Percentiles rank a stretch among this genome's conserved stretches.
Conservation (phyloP, 2,329 filamentous ascomycete species). For the Botryotinia convoluta region DNA sequence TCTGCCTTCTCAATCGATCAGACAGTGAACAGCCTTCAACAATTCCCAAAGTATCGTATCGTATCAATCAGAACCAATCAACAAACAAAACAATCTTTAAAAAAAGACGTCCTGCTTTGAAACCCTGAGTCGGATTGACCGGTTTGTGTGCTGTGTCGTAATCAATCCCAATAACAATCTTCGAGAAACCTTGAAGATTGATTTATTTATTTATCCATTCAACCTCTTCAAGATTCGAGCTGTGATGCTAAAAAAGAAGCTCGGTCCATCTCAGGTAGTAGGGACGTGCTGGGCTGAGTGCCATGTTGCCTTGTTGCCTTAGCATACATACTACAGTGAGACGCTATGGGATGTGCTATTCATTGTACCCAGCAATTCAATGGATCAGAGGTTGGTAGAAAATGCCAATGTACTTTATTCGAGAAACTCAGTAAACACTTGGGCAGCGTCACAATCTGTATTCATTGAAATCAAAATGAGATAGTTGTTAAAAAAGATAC, state of each 20-base stretch:
- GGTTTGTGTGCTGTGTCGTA: not conserved
- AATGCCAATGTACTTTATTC: not conserved
- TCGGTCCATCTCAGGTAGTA: not conserved
- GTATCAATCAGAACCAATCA: not conserved
- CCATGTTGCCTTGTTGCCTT: not conserved
- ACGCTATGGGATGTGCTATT: not conserved
- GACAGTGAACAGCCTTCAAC: not conserved
- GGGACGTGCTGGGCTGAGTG: not conserved
- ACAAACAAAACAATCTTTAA: not conserved
- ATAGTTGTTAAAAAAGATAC: not conserved
- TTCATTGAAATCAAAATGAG: not conserved
- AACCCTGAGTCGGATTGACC: not conserved
- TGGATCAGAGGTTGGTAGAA: too few relatives aligned
- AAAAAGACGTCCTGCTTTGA: not conserved
- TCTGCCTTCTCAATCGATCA: not conserved
- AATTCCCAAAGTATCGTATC: not conserved
- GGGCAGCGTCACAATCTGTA: not conserved
- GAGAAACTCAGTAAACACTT: too few relatives aligned
- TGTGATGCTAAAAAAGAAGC: not conserved
- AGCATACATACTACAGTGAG: not conserved
- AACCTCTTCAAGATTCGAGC: not conserved
- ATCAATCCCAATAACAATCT: not conserved
- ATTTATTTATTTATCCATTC: not conserved
- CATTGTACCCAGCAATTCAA: not conserved
- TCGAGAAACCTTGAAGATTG: not conserved